phyloP scores from a whole-genome alignment of 805 yeast species.

The Groenewaldozyma salmanticensis region DNA sequence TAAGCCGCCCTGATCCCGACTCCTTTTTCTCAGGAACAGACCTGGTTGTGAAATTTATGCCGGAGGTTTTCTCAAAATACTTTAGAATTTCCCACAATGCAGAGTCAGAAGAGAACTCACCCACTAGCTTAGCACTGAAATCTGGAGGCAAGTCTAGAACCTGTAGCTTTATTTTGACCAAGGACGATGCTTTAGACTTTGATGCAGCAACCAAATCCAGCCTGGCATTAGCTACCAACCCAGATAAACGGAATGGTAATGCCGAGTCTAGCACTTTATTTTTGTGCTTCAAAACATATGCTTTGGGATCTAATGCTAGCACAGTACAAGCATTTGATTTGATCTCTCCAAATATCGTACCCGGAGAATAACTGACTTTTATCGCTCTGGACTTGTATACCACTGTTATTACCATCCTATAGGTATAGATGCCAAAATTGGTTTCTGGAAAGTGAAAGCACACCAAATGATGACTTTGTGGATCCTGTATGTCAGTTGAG shows the following conservation, averaged over 20 bases:
- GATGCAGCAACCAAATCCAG: constrained; percentile 15
- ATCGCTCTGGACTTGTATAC: constrained; percentile 9
- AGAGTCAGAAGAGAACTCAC: constrained; percentile 13
- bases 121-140: constrained; percentile 10
- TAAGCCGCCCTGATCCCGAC: constrained; percentile 4
- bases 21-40: constrained; percentile 1
- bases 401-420: constrained; percentile 7
- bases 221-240: constrained; percentile 16
- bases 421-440: background rate
- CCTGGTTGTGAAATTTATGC: constrained; percentile 18
- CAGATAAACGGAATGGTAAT: constrained; percentile 15
- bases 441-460: background rate
- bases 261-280: constrained; percentile 9
- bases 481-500: background rate
- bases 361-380: constrained; percentile 14
- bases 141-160: constrained; percentile 16
- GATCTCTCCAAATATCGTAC: constrained; percentile 15
- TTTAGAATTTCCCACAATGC: constrained; percentile 17
- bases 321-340: constrained; percentile 14
- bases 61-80: constrained; percentile 16
- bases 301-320: constrained; percentile 9
- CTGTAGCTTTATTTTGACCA: constrained; percentile 10
- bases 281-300: constrained; percentile 13
- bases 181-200: background rate
- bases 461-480: background rate